phyloP scores from a whole-genome alignment of 2,329 filamentous ascomycete genomes.

The Cephalotrichum gorgonifer region DNA sequence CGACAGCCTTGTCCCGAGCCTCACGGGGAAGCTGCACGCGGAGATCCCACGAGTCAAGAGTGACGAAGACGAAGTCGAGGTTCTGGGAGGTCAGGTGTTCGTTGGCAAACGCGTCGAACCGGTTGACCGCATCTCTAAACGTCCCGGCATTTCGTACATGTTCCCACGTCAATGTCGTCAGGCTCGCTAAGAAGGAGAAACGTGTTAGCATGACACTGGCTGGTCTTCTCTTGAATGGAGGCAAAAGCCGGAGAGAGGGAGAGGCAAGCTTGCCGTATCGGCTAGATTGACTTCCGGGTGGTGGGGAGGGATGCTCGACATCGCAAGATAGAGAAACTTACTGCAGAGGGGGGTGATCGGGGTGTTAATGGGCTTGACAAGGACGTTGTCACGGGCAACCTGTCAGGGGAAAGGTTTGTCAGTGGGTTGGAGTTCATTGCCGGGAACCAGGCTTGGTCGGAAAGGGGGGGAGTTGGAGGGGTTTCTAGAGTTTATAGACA shows the following conservation, averaged over 20 bases:
- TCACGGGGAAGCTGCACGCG: slow-evolving; percentile 95
- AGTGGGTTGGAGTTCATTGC: slow-evolving; percentile 6
- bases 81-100: slow-evolving; percentile 87
- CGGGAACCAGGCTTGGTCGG: too few species aligned
- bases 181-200: slow-evolving; percentile 55
- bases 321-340: slow-evolving; percentile 44
- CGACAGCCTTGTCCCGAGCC: slow-evolving; percentile 95
- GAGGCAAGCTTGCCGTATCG: background rate
- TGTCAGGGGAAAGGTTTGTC: slow-evolving; percentile 25
- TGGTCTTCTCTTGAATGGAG: background rate
- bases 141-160: slow-evolving; percentile 95
- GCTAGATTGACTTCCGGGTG: background rate
- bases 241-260: background rate
- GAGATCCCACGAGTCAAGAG: slow-evolving; percentile 95
- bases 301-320: background rate
- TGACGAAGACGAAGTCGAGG: slow-evolving; percentile 96
- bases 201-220: background rate
- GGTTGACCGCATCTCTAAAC: slow-evolving; percentile 92
- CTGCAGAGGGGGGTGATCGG: slow-evolving; percentile 98
- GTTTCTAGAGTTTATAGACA: slow-evolving; percentile 20
- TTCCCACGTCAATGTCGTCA: slow-evolving; percentile 98
- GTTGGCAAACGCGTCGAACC: slow-evolving; percentile 86
- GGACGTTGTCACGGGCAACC: slow-evolving; percentile 90
- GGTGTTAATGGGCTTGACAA: slow-evolving; percentile 97
- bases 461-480: slow-evolving; percentile 6